These are phyloP conservation scores for Penicillium subrubescens DNA, from an alignment of 495 filamentous ascomycete species.

Conservation along the genomic window DNA sequence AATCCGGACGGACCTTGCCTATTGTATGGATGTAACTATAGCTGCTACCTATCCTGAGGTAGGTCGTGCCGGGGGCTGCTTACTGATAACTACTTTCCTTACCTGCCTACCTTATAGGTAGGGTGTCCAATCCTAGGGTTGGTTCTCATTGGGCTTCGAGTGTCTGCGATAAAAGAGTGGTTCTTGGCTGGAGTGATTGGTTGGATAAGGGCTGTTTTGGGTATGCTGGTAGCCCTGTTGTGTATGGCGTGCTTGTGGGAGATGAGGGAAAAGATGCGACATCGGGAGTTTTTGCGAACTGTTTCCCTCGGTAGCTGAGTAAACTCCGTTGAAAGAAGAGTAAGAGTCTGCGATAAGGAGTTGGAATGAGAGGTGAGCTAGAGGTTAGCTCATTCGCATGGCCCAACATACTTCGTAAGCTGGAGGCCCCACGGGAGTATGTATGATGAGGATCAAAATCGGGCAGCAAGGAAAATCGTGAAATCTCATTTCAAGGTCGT, in stretches of 20 bases:
- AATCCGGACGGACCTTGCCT: background rate
- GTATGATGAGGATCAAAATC: too few relatives aligned
- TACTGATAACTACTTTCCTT: background rate
- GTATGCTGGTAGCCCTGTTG: background rate
- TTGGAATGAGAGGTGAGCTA: too few relatives aligned
- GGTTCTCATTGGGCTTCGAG: background rate
- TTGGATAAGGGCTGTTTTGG: background rate
- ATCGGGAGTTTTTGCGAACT: background rate
- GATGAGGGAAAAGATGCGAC: background rate
- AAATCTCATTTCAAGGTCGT: conserved; percentile 5
- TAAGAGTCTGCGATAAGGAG: too few relatives aligned
- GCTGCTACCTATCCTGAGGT: too few relatives aligned
- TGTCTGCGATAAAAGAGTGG: background rate
- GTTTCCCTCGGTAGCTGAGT: background rate
- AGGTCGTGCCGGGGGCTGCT: background rate
- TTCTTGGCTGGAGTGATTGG: background rate
- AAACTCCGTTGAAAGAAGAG: too few relatives aligned
- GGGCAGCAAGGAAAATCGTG: conserved; percentile 11
- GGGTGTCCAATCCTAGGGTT: background rate
- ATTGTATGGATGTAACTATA: too few relatives aligned
- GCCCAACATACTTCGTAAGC: too few relatives aligned
- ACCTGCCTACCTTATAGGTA: too few relatives aligned
- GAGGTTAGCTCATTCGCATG: too few relatives aligned
- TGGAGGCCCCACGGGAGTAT: too few relatives aligned
- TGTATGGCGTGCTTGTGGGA: background rate